Evolutionary conservation across 2,329 filamentous ascomycete species (phyloP).

Genomic region (Teratosphaeria epicoccoides): DNA sequence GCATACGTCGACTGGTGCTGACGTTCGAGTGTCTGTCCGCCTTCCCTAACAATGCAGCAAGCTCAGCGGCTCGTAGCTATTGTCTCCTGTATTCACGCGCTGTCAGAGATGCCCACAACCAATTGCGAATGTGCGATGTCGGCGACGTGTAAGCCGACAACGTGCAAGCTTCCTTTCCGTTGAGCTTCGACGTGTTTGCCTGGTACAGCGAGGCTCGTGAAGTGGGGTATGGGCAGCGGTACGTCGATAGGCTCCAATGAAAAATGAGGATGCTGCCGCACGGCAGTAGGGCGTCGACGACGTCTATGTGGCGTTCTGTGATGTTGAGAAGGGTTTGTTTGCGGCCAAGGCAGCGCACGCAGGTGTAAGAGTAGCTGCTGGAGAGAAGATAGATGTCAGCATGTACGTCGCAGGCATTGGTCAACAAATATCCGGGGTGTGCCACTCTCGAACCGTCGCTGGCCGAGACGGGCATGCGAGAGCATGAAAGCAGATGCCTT

Average conservation of each 20-base stretch:
- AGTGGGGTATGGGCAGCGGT: not conserved
- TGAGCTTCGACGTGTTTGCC: not conserved
- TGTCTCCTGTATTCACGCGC: not conserved
- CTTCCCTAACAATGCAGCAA: conserved; percentile 6
- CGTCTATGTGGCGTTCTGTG: not conserved
- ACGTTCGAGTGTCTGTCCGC: conserved; percentile 11
- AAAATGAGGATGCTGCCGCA: not conserved
- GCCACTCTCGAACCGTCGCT: conserved; percentile 1
- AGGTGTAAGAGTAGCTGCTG: not conserved
- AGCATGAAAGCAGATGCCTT: not conserved
- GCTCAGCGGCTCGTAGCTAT: not conserved
- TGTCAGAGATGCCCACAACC: conserved; percentile 10
- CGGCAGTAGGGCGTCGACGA: conserved; percentile 1
- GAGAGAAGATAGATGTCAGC: conserved; percentile 1
- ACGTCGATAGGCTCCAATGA: not conserved
- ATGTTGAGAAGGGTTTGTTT: not conserved
- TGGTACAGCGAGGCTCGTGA: conserved; percentile 1
- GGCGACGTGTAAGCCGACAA: conserved; percentile 2
- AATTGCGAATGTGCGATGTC: conserved; percentile 1
- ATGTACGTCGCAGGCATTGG: not conserved
- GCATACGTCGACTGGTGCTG: conserved; percentile 8
- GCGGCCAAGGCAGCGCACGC: not conserved
- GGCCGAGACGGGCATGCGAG: conserved; percentile 3
- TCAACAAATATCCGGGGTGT: conserved; percentile 4
- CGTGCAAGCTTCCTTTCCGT: not conserved